Base-by-base conservation (phyloP, 1,284 basidiomycete species). In the Somion occarium region DNA sequence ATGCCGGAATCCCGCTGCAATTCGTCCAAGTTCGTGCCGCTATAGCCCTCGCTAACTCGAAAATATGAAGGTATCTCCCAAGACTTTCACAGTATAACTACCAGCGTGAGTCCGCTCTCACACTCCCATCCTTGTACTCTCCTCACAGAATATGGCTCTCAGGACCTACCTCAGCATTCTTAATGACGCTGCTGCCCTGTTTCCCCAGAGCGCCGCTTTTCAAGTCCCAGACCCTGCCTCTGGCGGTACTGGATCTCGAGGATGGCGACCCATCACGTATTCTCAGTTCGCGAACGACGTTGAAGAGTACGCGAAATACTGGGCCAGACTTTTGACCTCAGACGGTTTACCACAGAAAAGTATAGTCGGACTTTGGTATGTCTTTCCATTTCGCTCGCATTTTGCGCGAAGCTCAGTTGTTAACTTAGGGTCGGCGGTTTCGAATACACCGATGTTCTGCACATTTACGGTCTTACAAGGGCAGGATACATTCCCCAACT, bases 401-500 rank as follows among this genome's bases (percentile, higher is more conserved):
- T 27, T 24, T 24, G 49, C 50, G 22, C 46, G 55, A 39, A 59
- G 44, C 23, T 54, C 13, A 48, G 38, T 25, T 34, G 30, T 34
- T 34, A 34, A 34, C 30, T 41, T 55, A 88, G 85, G 85, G 67
- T 86, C 30, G 73, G 76, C 37, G 85, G 85, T 7, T 77, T 83
- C 69, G 74, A 77, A 22, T 88, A 87, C 60, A 64, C 69, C 41
- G 85, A 88, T 61, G 74, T 83, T 20, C 68, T 86, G 27, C 81
- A 83, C 56, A 80, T 88, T 55, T 88, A 87, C 61, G 82, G 80
- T 46, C 68, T 88, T 44, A 79, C 82, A 3, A 72, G 85, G 58
- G 85, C 85, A 3, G 84, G 84, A 2, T 88, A 79, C 61, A 70
- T 86, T 54, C 85, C 85, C 0, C 85, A 88, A 57, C 64, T 88